Evolutionary conservation across 2,329 filamentous ascomycete species (phyloP), one percentile per base, ranked within the genome.

Genomic region (Pleomassaria siparia): DNA sequence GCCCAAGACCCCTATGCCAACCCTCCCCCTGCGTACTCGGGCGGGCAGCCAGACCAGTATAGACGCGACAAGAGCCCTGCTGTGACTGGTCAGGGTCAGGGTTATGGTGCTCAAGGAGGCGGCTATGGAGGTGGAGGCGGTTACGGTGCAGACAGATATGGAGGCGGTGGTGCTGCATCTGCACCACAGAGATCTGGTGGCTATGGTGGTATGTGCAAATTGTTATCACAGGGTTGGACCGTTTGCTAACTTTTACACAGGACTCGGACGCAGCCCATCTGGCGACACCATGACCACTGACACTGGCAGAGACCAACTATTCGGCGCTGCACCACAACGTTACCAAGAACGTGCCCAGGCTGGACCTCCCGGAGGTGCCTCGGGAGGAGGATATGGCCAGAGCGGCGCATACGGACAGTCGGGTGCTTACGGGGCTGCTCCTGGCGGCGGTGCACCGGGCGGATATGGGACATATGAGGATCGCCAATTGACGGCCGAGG

Each of bases 251-350:
- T 75, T 75, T 55, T 72, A 75, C 33, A 57, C 72, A 51, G 76
- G 77, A 51, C 64, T 83, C 46, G 80, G 80, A 39, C 70, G 74
- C 37, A 58, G 67, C 40, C 72, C 75, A 52, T 74, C 75, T 42
- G 76, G 78, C 45, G 76, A 80, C 54, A 76, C 78, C 26, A 66
- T 71, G 51, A 71, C 71, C 40, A 74, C 72, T 11, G 81, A 84
- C 49, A 74, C 73, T 29, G 80, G 84, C 53, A 78, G 85, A 32
- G 81, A 86, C 62, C 82, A 80, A 22, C 76, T 89, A 3, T 88
- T 89, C 49, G 82, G 81, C 18, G 78, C 78, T 49, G 81, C 82
- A 2, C 65, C 72, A 15, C 70, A 80, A 44, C 70, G 81, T 44
- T 64, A 70, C 32, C 74, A 81, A 56, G 72, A 78, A 43, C 71